Evolutionary conservation across 257 asterid genomes (phyloP), one percentile per base, ranked within the genome.

Genomic region (Ajuga chamaepitys): DNA sequence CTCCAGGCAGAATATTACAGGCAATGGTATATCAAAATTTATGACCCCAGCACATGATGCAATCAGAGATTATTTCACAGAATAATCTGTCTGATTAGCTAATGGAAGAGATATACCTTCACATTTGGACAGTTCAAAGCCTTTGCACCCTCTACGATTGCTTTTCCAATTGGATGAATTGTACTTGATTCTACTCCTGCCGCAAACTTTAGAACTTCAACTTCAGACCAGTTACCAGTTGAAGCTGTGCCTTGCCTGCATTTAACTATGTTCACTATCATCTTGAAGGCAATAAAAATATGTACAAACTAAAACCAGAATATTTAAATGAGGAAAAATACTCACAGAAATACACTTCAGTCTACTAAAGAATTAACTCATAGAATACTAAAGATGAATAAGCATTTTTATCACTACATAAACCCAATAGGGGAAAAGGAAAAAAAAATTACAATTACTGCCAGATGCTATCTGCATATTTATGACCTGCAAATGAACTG

Each of bases 151-250:
- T 82, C 83, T 13, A 90, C 93, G 25, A 94, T 94, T 68, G 99
- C 95, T 82, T 90, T 94, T 66, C 99, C 99, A 61, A 94, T 88
- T 62, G 99, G 99, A 78, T 94, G 99, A 74, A 84, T 90, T 37
- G 99, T 90, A 77, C 87, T 88, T 16, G 89, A 83, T 78, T 94
- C 99, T 67, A 94, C 96, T 72, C 95, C 97, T 73, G 99, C 96
- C 16, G 97, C 99, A 44, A 94, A 74, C 80, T 75, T 83, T 78
- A 94, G 73, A 68, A 94, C 71, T 45, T 94, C 99, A 73, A 66
- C 85, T 76, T 86, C 95, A 38, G 96, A 88, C 95, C 95, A 90
- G 51, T 69, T 74, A 70, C 35, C 62, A 34, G 67, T 74, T 70
- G 69, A 71, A 46, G 70, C 61, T 53, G 83, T 73, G 73, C 73